phyloP scores from a whole-genome alignment of 2,329 filamentous ascomycete species.

The Ophiostoma sp. region DNA sequence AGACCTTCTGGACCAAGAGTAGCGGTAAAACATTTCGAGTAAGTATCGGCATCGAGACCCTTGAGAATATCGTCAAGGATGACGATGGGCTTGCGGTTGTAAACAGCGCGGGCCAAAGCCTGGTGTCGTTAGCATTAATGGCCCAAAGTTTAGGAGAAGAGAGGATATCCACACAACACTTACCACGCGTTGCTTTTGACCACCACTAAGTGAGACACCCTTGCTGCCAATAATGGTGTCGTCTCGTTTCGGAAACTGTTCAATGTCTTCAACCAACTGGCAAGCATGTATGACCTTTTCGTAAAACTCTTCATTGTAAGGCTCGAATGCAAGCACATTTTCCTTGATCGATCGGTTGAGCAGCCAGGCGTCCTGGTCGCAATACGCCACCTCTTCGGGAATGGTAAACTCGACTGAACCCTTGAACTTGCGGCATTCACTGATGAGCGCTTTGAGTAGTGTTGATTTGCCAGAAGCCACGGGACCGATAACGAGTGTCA shows the following conservation, averaged over 20 bases:
- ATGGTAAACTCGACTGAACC: conserved; percentile 35
- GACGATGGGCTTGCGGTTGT: conserved; percentile 33
- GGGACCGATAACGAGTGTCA: conserved; percentile 44
- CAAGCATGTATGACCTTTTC: conserved; percentile 35
- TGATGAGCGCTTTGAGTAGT: conserved; percentile 42
- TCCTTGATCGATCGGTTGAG: conserved; percentile 43
- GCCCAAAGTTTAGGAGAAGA: too few species aligned
- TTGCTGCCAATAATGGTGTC: conserved; percentile 33
- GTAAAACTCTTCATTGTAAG: conserved; percentile 30
- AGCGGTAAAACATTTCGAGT: conserved; percentile 22
- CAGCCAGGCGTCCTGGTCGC: conserved; percentile 48
- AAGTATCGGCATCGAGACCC: conserved; percentile 26
- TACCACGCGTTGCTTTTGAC: conserved; percentile 37
- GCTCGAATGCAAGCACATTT: conserved; percentile 41
- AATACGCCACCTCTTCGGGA: conserved; percentile 41
- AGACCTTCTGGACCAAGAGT: conserved; percentile 25
- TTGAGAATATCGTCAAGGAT: conserved; percentile 29
- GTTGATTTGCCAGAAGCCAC: conserved; percentile 49
- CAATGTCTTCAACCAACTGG: conserved; percentile 34
- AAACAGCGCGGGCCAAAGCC: conserved; percentile 50
- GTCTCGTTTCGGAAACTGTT: conserved; percentile 33
- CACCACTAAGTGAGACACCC: conserved; percentile 36
- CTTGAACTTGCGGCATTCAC: conserved; percentile 36
- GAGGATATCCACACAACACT: not conserved
- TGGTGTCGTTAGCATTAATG: conserved; percentile 27